Evolutionary conservation across 148 eudicot species (phyloP).

Genomic region (Chenopodium suecicum): DNA sequence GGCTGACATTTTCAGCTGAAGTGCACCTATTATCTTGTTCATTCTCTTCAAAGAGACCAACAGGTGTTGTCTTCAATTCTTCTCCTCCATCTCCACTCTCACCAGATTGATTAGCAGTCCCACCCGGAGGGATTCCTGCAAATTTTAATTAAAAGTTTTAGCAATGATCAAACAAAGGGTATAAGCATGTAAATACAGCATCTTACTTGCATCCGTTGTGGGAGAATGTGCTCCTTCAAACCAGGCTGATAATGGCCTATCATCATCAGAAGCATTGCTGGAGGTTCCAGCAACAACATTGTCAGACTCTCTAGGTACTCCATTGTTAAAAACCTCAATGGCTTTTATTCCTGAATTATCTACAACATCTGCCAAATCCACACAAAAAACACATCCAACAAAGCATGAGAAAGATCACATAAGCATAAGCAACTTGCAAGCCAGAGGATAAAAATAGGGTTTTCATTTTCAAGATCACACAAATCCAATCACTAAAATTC

Average conservation of each 20-base stretch:
- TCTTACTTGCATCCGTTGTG: slow-evolving; percentile 47
- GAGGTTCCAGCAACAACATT: slow-evolving; percentile 22
- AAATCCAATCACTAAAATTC: background rate
- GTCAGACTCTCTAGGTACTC: slow-evolving; percentile 24
- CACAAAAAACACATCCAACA: slow-evolving; percentile 1
- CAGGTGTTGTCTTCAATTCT: background rate
- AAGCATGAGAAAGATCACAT: background rate
- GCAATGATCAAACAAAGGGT: background rate
- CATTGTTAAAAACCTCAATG: slow-evolving; percentile 26
- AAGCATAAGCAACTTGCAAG: background rate
- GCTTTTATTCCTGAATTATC: slow-evolving; percentile 26
- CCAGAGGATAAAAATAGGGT: background rate
- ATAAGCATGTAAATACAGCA: background rate
- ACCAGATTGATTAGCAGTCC: slow-evolving; percentile 23
- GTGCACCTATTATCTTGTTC: slow-evolving; percentile 8
- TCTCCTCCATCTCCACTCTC: slow-evolving; percentile 22
- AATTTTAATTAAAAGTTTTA: slow-evolving; percentile 4
- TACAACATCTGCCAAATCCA: slow-evolving; percentile 32
- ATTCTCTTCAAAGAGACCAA: slow-evolving; percentile 26
- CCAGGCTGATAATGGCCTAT: slow-evolving; percentile 66
- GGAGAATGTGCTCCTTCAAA: slow-evolving; percentile 46
- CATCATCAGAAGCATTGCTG: slow-evolving; percentile 47
- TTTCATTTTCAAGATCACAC: background rate
- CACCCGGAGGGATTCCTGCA: slow-evolving; percentile 27
- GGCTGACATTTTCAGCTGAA: slow-evolving; percentile 19